These are phyloP conservation scores for Funneliformis mosseae DNA, from an alignment of 192 early-diverging fungal genomes.

Conservation along the genomic window DNA sequence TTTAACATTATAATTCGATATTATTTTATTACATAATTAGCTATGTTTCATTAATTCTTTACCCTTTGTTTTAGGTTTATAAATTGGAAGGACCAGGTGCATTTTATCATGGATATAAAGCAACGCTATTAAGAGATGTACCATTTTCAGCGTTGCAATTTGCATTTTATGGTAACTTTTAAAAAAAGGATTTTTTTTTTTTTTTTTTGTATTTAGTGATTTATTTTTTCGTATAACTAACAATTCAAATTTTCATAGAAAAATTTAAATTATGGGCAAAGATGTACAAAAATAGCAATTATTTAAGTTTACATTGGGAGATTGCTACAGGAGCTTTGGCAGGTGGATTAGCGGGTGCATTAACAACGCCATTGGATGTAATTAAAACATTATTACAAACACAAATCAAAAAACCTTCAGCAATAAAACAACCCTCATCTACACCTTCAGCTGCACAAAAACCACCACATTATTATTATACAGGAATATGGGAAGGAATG, in stretches of 20 bases:
- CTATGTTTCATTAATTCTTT: not conserved
- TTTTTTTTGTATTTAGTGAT: not conserved
- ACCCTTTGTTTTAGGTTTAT: slow-evolving; percentile 45
- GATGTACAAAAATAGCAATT: slow-evolving; percentile 34
- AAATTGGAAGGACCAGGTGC: slow-evolving; percentile 64
- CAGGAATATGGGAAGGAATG: slow-evolving; percentile 57
- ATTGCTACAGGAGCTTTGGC: slow-evolving; percentile 54
- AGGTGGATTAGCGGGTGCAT: slow-evolving; percentile 59
- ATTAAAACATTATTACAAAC: slow-evolving; percentile 63
- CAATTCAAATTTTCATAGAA: slow-evolving; percentile 36
- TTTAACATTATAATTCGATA: not conserved
- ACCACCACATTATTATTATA: slow-evolving; percentile 48
- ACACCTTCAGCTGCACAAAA: slow-evolving; percentile 11
- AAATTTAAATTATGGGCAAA: slow-evolving; percentile 58
- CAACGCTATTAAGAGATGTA: slow-evolving; percentile 59
- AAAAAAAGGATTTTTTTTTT: not conserved
- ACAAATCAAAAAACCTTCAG: slow-evolving; percentile 45
- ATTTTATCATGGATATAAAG: slow-evolving; percentile 59
- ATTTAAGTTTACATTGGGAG: slow-evolving; percentile 51
- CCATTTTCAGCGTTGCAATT: slow-evolving; percentile 63
- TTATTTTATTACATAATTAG: not conserved
- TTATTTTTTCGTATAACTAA: not conserved
- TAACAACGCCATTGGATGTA: slow-evolving; percentile 61
- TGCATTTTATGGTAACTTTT: slow-evolving; percentile 57
- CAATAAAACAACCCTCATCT: slow-evolving; percentile 27